These are phyloP conservation scores for Trichosporon faecale DNA, from an alignment of 1,284 basidiomycete genomes.

Conservation along the genomic window DNA sequence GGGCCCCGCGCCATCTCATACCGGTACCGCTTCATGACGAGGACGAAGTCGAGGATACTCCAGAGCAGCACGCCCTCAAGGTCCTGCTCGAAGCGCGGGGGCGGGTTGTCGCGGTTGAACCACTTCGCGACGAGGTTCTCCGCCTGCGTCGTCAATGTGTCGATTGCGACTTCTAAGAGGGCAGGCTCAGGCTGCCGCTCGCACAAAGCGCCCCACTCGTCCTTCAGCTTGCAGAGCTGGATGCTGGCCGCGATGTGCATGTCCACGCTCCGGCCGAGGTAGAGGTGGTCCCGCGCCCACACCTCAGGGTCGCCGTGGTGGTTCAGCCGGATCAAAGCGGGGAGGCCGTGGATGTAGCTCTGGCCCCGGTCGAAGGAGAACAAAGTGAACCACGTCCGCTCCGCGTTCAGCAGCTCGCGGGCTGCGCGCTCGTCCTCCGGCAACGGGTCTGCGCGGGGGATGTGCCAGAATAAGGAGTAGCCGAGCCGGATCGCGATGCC, in stretches of 20 bases:
- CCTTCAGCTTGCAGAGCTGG: conserved; percentile 42
- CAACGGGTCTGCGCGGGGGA: conserved; percentile 28
- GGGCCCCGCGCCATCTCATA: conserved; percentile 20
- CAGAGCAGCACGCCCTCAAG: conserved; percentile 37
- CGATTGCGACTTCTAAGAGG: conserved; percentile 34
- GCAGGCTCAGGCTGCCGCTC: conserved; percentile 27
- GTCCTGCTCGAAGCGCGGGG: conserved; percentile 32
- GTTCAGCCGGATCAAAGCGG: conserved; percentile 30
- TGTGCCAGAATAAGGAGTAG: conserved; percentile 38
- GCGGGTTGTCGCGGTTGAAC: conserved; percentile 31
- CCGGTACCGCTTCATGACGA: conserved; percentile 35
- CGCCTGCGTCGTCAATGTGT: conserved; percentile 30
- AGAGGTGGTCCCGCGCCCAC: conserved; percentile 36
- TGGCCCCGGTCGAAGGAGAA: conserved; percentile 40
- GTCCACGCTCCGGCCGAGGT: conserved; percentile 37
- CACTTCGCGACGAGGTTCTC: conserved; percentile 34
- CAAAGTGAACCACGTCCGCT: conserved; percentile 42
- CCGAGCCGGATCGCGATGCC: conserved; percentile 37
- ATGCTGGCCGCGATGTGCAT: conserved; percentile 39
- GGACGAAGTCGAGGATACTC: conserved; percentile 38
- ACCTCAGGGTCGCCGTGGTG: conserved; percentile 34
- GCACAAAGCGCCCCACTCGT: conserved; percentile 39
- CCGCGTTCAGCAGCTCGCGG: conserved; percentile 35
- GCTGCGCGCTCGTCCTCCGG: conserved; percentile 35
- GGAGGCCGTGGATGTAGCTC: conserved; percentile 35